Base-by-base conservation (phyloP, 805 yeast genomes). In the Sungouiella thailandica region DNA sequence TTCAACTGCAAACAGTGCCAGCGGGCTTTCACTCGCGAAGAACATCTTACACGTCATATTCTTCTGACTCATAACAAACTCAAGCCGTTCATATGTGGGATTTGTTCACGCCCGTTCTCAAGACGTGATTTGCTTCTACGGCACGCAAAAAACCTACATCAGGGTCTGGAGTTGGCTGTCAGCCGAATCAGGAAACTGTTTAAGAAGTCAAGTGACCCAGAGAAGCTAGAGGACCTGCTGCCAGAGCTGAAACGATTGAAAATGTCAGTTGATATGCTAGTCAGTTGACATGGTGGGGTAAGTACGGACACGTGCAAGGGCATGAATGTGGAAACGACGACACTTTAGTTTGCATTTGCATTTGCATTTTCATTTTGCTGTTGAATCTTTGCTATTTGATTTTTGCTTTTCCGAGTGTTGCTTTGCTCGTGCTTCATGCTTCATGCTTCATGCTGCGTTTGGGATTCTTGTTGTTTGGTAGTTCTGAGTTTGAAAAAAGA, bases 11-110 rank as follows among this genome's bases (percentile, higher is more conserved):
- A 51, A 19, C 60, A 62, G 30, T 66, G 72, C 41, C 53, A 62
- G 29, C 53, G 70, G 16, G 72, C 72, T 4, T 66, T 66, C 46
- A 66, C 71, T n/a, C 48, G 72, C 37, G 71, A 66, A 39, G 72
- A 66, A 43, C 72, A 66, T 38, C 48, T 66, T 25, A 62, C 68
- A 17, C 49, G 72, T 29, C 72, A 66, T 40, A 54, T 65, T 11
- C 47, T 62, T 22, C 59, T 61, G 38, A 66, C 72, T 7, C 72
- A 66, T 40, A 66, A 66, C 47, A 66, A 66, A 35, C 50, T 65
- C 34, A 65, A 65, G 42, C 72, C 72, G 3, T 66, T 62, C 40
- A 50, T 60, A 5, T 66, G 72, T 37, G 71, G 71, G 6, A 57
- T 66, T n/a, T 66, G 72, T 44, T 40, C 51, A 23, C 52, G 72